Base-by-base conservation (phyloP, 2,329 filamentous ascomycete species). In the Beauveria australis region DNA sequence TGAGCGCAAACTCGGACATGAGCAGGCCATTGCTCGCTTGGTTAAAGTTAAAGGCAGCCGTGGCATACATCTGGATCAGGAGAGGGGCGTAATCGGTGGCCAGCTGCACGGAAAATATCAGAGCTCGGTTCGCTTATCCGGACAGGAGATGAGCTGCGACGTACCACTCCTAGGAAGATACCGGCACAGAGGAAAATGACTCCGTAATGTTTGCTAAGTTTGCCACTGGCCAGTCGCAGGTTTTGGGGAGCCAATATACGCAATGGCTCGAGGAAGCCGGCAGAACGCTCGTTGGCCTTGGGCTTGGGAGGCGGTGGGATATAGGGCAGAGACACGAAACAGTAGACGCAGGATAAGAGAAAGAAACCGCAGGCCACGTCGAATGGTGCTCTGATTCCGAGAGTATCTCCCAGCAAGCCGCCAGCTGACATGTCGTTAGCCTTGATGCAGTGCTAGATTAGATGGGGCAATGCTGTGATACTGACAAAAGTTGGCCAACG, bases 11-110 rank as follows among this genome's bases (percentile, higher is more conserved):
- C 58, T 78, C 79, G 0, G 81, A 79, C 78, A 84, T 83, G 47
- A 85, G 75, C 69, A 75, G 80, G 6, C 81, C 81, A 60, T 85
- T 85, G 58, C 83, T 76, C 0, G 72, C 76, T n/a, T 82, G 82
- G 52, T 74, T 73, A 61, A 85, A 85, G 61, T 76, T 73, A 63
- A 84, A 85, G 0, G 73, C 74, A 1, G 81, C 78, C 0, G 82
- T 84, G 2, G 81, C 80, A 60, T 84, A 85, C 75, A 85, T 78
- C 63, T 85, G 82, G 37, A 85, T 78, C 0, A 90, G 73, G 0
- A 83, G 76, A 0, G 85, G 83, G 0, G 87, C 85, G 60, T 88
- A 90, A 1, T 85, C 86, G 0, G 87, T 89, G 0, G 87, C 86
- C 1, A 89, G 76, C 68, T 80, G 59, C 26, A 30, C 19, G 16